Evolutionary conservation across 2,329 filamentous ascomycete genomes (phyloP), one percentile per base, ranked within the genome.

Genomic region (Pseudogymnoascus sp.): DNA sequence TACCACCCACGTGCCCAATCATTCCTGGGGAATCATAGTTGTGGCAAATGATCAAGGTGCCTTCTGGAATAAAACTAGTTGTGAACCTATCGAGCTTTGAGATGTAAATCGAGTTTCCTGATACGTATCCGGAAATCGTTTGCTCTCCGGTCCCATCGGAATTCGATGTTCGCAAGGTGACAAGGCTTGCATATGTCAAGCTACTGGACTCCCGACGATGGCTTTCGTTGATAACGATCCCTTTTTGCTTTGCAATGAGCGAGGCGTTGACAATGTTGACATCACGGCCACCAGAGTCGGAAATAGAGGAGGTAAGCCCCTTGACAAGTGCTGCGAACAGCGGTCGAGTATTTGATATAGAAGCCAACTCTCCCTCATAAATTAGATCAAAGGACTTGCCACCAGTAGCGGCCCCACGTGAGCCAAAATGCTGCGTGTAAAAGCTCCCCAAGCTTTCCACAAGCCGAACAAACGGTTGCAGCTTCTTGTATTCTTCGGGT

Each of bases 241-340:
- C 89, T 66, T 88, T 88, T 67, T 91, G 87, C 65, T 84, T 86
- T 18, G 89, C 89, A 12, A 92, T 82, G 25, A 91, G 77, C 43
- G 84, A 81, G 0, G 89, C 89, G 68, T 94, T 93, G 67, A 94
- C 89, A 63, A 94, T 91, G 74, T 92, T 93, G 67, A 92, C 86
- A 68, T 88, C 86, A 11, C 83, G 72, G 0, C 82, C 85, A 37
- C 87, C 85, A 0, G 80, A 77, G 61, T 85, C 84, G 61, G 83
- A 87, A 66, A 93, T 88, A 1, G 84, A 83, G 1, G 82, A 80
- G 6, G 89, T 80, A 0, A 94, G 79, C 0, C 90, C 90, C 71
- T 91, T 92, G 65, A 93, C 83, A 1, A 93, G 76, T 0, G 89
- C 89, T 0, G 90, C 89, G 65, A 90, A 90, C 2, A 94, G 79